Evolutionary conservation across 2,329 filamentous ascomycete species (phyloP), one percentile per base, ranked within the genome.

Genomic region (Aspergillus ochraceoroseus): DNA sequence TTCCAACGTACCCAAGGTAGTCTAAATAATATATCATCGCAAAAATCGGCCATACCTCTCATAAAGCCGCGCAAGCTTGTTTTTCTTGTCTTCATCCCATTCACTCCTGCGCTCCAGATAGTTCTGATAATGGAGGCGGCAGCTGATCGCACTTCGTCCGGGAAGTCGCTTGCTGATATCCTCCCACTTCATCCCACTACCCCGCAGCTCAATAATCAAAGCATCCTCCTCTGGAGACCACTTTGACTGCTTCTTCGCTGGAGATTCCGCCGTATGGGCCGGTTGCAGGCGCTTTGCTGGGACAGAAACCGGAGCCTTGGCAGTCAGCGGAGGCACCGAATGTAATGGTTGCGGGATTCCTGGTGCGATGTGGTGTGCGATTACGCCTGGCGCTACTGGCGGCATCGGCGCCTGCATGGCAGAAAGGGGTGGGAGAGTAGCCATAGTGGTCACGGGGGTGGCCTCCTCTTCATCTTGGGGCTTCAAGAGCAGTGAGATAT

Each of bases 21-120:
- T n/a, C n/a, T n/a, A 22, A 22, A 9, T 9, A 22, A 22, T 22
- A 29, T 12, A 8, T 7, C 20, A n/a, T 11, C 23, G 8, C 6
- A 7, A 5, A n/a, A 27, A 29, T 23, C 38, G 27, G 41, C 68
- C 76, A 55, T 76, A 95, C 90, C 92, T 86, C 70, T 95, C 89
- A 64, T 96, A 96, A 29, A 96, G 76, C 56, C 89, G 78, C 25
- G 90, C 90, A 35, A 96, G 80, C 70, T 94, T 95, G 68, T 95
- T 94, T 71, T 95, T 96, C 62, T 87, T 85, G 65, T 96, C 90
- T 59, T 96, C 92, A 58, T 95, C 88, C 89, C 90, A 96, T 62
- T 94, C 87, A 56, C 86, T 88, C 42, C 88, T 77, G 57, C 88
- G 79, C 66, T 98, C 92, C 38, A 95, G 78, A 62, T 96, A 96